Conservation (phyloP, 2,329 filamentous ascomycete species). For the Penicillium frequentans region DNA sequence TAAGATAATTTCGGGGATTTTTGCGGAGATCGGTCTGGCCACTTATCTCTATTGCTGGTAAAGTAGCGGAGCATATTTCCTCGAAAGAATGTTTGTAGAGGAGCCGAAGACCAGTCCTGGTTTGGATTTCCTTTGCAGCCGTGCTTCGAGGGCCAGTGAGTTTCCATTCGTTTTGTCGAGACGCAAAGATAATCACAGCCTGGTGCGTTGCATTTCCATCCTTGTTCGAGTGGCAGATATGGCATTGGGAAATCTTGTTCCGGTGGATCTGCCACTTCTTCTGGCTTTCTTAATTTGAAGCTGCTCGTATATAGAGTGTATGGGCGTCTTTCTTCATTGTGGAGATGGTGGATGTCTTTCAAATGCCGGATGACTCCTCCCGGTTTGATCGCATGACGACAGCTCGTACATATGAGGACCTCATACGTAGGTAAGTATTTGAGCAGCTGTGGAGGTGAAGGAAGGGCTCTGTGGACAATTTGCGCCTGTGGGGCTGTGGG, state of each 20-base stretch:
- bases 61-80: slow-evolving; percentile 31
- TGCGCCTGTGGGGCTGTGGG: background rate
- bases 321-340: slow-evolving; percentile 2
- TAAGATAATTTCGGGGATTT: background rate
- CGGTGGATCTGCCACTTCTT: slow-evolving; percentile 19
- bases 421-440: slow-evolving; percentile 2
- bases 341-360: slow-evolving; percentile 30
- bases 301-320: slow-evolving; percentile 6
- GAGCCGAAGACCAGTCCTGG: slow-evolving; percentile 20
- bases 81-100: slow-evolving; percentile 31
- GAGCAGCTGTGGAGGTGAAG: slow-evolving; percentile 1
- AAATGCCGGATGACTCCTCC: slow-evolving; percentile 27
- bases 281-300: slow-evolving; percentile 19
- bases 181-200: slow-evolving; percentile 30
- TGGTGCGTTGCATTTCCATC: slow-evolving; percentile 19
- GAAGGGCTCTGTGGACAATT: background rate
- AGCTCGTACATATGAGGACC: slow-evolving; percentile 31
- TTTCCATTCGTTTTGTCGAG: slow-evolving; percentile 35
- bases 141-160: slow-evolving; percentile 29
- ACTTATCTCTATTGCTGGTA: slow-evolving; percentile 2
- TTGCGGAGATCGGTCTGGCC: background rate
- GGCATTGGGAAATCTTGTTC: slow-evolving; percentile 28
- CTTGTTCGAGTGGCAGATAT: slow-evolving; percentile 25
- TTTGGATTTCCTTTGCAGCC: slow-evolving; percentile 7
- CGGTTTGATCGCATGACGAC: slow-evolving; percentile 29